These are phyloP conservation scores for Cladorrhinum sp. DNA, from an alignment of 2,329 filamentous ascomycete species.

Conservation along the genomic window DNA sequence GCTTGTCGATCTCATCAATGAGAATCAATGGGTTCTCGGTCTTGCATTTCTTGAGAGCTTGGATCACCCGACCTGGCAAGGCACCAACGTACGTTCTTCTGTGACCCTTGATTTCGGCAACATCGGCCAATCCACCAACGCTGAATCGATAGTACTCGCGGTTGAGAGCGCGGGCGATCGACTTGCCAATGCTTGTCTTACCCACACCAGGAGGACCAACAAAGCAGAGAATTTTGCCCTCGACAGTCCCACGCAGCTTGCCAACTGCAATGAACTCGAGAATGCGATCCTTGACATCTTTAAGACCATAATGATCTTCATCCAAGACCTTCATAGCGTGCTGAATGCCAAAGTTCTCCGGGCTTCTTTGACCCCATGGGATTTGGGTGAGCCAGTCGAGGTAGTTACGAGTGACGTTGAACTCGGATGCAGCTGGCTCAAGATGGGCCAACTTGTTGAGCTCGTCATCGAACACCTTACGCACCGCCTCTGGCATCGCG, in stretches of 20 bases:
- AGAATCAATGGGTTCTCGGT: constrained; percentile 96
- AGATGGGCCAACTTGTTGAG: constrained; percentile 94
- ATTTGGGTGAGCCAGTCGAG: constrained; percentile 98
- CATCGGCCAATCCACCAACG: constrained; percentile 92
- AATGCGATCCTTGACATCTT: constrained; percentile 98
- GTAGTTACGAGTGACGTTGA: constrained; percentile 98
- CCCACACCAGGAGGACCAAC: constrained; percentile 96
- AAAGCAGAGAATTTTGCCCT: constrained; percentile 97
- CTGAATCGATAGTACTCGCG: constrained; percentile 98
- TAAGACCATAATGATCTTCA: constrained; percentile 93
- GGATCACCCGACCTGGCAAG: constrained; percentile 92
- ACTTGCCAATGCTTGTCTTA: constrained; percentile 98
- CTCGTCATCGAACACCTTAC: constrained; percentile 97
- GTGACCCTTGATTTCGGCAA: constrained; percentile 98
- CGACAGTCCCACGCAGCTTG: constrained; percentile 92
- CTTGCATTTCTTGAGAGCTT: constrained; percentile 97
- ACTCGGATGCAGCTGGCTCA: constrained; percentile 93
- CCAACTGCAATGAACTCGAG: constrained; percentile 97
- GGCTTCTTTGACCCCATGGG: constrained; percentile 91
- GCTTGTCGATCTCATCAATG: constrained; percentile 98
- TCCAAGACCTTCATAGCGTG: constrained; percentile 88
- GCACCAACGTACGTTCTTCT: constrained; percentile 94
- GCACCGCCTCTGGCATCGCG: constrained; percentile 94
- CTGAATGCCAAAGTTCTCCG: constrained; percentile 93
- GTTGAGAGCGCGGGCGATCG: constrained; percentile 90